Base-by-base conservation (phyloP, 2,329 filamentous ascomycete genomes). In the Zasmidium angulare region DNA sequence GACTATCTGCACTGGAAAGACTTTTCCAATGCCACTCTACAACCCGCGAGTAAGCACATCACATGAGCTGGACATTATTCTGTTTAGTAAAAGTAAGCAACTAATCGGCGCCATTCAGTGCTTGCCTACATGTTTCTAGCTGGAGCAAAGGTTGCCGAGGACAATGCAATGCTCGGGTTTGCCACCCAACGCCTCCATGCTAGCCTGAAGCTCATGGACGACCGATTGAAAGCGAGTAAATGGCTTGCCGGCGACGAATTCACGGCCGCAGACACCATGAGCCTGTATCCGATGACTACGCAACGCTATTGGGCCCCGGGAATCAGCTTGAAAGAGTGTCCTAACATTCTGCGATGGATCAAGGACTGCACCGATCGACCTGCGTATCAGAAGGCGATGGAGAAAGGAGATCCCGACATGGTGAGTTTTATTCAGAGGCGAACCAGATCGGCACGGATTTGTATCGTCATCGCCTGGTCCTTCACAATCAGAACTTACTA, bases 241-340 rank as follows among this genome's bases (percentile, higher is more conserved):
- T 89, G 81, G 78, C 73, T 89, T 19, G 85, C 83, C 0, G 87
- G 86, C 1, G 74, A 79, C 0, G 77, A 85, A 49, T 84, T 89
- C 58, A 88, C 84, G 0, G 84, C 78, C 1, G 87, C 86, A 1
- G 87, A 90, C 70, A 76, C 87, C 36, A 88, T 89, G 84, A 75
- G 73, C 3, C 77, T 86, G 0, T 87, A 82, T 66, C 75, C 78
- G 14, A 73, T 89, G 26, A 86, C 85, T 0, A 89, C 85, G 1
- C 79, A 84, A 77, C 75, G 86, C 17, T 75, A 77, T 51, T 87
- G 84, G 63, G 72, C 72, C 22, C 76, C 78, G 1, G 76, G 31
- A 11, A 36, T 66, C 26, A 65, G 64, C 22, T 49, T 72, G 23
- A 50, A 29, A 2, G 53, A 36, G 6, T 73, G 71, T 56, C 50